Evolutionary conservation across 1,139 yeast genomes (phyloP).

Genomic region (Hyphopichia khmerensis): DNA sequence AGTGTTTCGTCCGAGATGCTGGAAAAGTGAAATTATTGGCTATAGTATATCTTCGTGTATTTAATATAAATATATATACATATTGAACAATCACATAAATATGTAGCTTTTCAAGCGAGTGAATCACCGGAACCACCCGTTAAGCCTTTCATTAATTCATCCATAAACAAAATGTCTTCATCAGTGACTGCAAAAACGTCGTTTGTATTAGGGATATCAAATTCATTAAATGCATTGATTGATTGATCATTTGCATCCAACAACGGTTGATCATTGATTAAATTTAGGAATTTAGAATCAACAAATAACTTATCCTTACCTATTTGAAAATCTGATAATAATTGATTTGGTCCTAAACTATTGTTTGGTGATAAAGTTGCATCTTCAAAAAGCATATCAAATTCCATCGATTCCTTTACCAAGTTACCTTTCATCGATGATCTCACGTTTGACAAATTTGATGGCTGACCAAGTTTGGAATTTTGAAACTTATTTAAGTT

Average conservation of each 20-base stretch:
- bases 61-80: constrained; percentile 1
- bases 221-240: neutral
- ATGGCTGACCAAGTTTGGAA: neutral
- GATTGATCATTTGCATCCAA: neutral
- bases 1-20: constrained; percentile 13
- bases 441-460: neutral
- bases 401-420: neutral
- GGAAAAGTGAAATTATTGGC: constrained; percentile 5
- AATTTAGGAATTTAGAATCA: constrained; percentile 1
- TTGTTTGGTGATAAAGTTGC: neutral
- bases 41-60: neutral
- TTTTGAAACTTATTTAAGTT: neutral
- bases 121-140: neutral
- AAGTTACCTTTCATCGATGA: neutral
- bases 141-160: constrained; percentile 12
- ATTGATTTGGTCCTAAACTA: constrained; percentile 1
- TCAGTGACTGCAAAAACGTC: constrained; percentile 10
- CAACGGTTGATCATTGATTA: neutral
- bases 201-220: neutral
- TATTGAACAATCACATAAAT: too few species aligned
- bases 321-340: constrained; percentile 7
- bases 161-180: constrained; percentile 17
- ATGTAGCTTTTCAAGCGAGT: neutral
- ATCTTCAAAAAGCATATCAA: neutral
- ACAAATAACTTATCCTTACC: neutral